These are phyloP conservation scores for Endocalyx cinctus DNA, from an alignment of 2,329 filamentous ascomycete genomes.

Conservation along the genomic window DNA sequence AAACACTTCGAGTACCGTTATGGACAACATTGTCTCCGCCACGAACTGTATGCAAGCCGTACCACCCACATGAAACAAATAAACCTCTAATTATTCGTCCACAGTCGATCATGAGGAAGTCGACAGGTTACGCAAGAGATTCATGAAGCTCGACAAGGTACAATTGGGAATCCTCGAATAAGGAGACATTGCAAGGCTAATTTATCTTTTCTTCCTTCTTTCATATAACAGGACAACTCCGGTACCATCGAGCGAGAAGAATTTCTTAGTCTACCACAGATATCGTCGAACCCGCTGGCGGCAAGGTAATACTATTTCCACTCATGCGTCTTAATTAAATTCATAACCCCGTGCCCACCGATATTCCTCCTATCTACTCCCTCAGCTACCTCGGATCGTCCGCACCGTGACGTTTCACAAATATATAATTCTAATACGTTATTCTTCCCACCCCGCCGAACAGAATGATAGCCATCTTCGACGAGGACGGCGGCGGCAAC, in stretches of 20 bases:
- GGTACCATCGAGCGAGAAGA: slow-evolving; percentile 98
- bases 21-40: slow-evolving; percentile 93
- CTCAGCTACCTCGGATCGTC: too few relatives aligned
- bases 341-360: too few relatives aligned
- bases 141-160: slow-evolving; percentile 99
- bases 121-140: slow-evolving; percentile 89
- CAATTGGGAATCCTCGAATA: too few relatives aligned
- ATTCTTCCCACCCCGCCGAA: neutral
- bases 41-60: slow-evolving; percentile 73
- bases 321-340: slow-evolving; percentile 2
- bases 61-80: slow-evolving; percentile 6
- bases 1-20: slow-evolving; percentile 66
- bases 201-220: neutral
- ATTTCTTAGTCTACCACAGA: slow-evolving; percentile 93
- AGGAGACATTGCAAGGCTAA: too few relatives aligned
- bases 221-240: slow-evolving; percentile 72
- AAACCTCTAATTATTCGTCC: slow-evolving; percentile 8
- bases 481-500: slow-evolving; percentile 95
- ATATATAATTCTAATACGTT: neutral
- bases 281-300: slow-evolving; percentile 94
- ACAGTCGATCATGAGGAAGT: slow-evolving; percentile 96
- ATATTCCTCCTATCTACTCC: too few relatives aligned
- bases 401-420: too few relatives aligned
- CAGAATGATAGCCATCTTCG: slow-evolving; percentile 98
- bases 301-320: slow-evolving; percentile 73